Evolutionary conservation across 768 basidiomycete species (phyloP), one percentile per base, ranked within the genome.

Genomic region (Omphalotus guepiniiformis): DNA sequence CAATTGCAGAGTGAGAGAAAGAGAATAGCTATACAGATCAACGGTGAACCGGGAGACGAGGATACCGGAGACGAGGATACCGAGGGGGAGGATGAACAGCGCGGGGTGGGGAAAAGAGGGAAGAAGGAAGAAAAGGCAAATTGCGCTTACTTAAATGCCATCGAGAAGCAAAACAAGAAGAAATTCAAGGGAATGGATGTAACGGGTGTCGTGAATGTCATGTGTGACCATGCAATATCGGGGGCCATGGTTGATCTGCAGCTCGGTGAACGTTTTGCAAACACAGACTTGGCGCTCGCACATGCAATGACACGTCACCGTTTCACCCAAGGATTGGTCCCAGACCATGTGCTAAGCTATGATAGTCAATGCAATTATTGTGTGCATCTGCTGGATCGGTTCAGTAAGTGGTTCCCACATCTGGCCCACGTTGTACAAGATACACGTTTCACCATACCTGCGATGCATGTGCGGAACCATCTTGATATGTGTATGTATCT

Each of bases 161-260:
- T 39, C 39, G 26, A 39, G 13, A 39, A 39, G 21, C 39, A 39
- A 25, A 39, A 39, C n/a, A 39, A 39, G 58, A 59, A 55, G 49
- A 62, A 63, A 37, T 63, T 64, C 51, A 58, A 59, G 35, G 61
- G 61, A 27, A 56, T 58, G 54, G 53, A 55, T 19, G 52, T 60
- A 1, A 58, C 58, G 0, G 63, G 63, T 0, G 50, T 62, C 1
- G 58, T 63, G 12, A 57, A 60, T 19, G 39, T 55, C 2, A 59
- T 62, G 40, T 66, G 65, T 36, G 42, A 49, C 15, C 62, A 66
- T 32, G 51, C 57, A 7, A 53, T 58, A n/a, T 49, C 61, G 9
- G 36, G 9, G 47, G 55, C 8, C 52, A 64, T 42, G 26, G 47
- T 19, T n/a, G 50, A 6, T 15, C 47, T 39, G 16, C 8, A 7